Conservation (phyloP, 495 filamentous ascomycete species). For the Parathielavia appendiculata region DNA sequence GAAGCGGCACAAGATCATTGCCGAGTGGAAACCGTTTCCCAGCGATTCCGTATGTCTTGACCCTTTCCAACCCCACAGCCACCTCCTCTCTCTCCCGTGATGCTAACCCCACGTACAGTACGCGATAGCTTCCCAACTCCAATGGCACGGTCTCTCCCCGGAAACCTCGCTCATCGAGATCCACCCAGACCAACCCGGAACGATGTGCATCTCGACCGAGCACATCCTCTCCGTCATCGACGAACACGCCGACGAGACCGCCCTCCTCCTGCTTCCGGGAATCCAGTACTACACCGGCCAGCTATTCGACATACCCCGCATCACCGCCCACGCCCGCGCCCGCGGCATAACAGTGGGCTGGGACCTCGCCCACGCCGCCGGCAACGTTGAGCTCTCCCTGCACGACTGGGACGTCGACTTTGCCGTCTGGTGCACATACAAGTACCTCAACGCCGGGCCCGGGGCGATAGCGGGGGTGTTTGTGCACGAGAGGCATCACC, state of each 20-base stretch:
- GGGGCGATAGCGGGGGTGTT: constrained; percentile 83
- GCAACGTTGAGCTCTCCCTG: constrained; percentile 79
- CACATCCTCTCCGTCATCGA: constrained; percentile 75
- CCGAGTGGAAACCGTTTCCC: constrained; percentile 92
- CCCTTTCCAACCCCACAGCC: not conserved
- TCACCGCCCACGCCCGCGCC: constrained; percentile 74
- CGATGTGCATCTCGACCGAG: constrained; percentile 52
- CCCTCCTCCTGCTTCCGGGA: constrained; percentile 78
- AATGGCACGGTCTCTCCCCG: constrained; percentile 65
- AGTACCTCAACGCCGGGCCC: constrained; percentile 90
- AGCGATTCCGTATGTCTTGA: constrained; percentile 64
- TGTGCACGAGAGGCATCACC: constrained; percentile 59
- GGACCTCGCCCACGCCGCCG: constrained; percentile 93
- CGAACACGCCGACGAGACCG: constrained; percentile 67
- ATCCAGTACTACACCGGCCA: constrained; percentile 96
- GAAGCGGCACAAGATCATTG: constrained; percentile 77
- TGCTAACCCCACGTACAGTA: constrained; percentile 52
- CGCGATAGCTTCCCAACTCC: constrained; percentile 80
- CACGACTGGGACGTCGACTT: constrained; percentile 96
- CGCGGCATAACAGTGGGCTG: constrained; percentile 79
- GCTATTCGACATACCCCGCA: constrained; percentile 75
- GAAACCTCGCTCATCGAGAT: constrained; percentile 59
- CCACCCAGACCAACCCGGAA: constrained; percentile 47
- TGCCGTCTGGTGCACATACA: constrained; percentile 94
- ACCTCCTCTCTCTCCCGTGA: not conserved